Conservation (phyloP, 805 yeast genomes). For the Saccharomyces paradoxus region DNA sequence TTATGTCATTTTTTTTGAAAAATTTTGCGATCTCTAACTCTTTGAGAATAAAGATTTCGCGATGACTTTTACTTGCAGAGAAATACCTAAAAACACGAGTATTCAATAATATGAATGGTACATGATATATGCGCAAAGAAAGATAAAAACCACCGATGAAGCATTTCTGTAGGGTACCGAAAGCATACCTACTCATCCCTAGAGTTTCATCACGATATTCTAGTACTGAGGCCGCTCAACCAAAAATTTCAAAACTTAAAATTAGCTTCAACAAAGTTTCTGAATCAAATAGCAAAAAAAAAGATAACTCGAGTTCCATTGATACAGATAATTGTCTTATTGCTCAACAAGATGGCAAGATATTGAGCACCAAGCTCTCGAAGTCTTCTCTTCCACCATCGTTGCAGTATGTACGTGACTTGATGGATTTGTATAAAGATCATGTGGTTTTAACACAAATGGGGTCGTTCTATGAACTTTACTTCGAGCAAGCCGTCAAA, state of each 20-base stretch:
- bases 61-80: neutral
- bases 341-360: neutral
- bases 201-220: neutral
- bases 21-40: neutral
- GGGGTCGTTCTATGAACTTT: conserved; percentile 81
- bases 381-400: conserved; percentile 28
- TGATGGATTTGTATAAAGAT: conserved; percentile 40
- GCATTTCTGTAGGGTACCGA: neutral
- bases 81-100: neutral
- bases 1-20: neutral
- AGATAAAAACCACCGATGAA: neutral
- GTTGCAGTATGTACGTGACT: conserved; percentile 30
- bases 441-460: conserved; percentile 69
- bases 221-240: neutral
- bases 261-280: neutral
- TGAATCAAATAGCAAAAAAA: neutral
- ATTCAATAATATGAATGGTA: neutral
- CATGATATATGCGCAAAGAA: neutral
- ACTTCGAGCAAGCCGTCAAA: conserved; percentile 77
- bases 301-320: neutral
- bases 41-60: neutral
- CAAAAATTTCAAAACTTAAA: neutral
- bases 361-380: neutral
- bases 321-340: neutral
- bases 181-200: neutral